A percentile compares a stretch with the other conserved stretches of the same genome.
phyloP scores from a whole-genome alignment of 2,329 filamentous ascomycete genomes.

The Penicillium sp. region DNA sequence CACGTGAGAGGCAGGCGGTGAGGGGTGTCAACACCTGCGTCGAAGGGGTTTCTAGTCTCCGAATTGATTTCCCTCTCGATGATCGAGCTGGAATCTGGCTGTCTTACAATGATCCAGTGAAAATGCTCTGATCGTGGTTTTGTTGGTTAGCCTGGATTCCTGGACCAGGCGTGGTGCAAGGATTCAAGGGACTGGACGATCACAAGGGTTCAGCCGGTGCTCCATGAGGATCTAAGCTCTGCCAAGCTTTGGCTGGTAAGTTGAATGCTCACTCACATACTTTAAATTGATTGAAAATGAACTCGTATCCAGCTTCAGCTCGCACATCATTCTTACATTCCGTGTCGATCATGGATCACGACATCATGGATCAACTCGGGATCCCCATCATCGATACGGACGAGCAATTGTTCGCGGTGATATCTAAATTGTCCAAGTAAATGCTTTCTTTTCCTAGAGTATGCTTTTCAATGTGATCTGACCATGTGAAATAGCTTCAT shows the following conservation, averaged over 20 bases:
- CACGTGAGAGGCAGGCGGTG: constrained; percentile 24
- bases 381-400: constrained; percentile 39
- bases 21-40: constrained; percentile 3
- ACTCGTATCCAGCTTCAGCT: neutral
- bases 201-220: neutral
- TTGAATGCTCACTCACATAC: neutral
- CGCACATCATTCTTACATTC: neutral
- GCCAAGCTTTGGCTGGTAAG: neutral
- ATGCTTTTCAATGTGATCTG: neutral
- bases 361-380: constrained; percentile 21
- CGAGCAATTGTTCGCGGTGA: constrained; percentile 36
- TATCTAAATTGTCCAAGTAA: constrained; percentile 39
- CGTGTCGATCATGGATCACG: constrained; percentile 6
- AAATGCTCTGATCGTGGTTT: no score
- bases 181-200: neutral
- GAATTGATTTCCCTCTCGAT: no score
- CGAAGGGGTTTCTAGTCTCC: neutral
- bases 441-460: neutral
- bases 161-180: neutral
- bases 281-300: neutral
- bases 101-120: no score
- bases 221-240: neutral
- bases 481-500: constrained; percentile 32
- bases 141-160: neutral
- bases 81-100: no score